Evolutionary conservation across 495 filamentous ascomycete species (phyloP).

Genomic region (Penicillium longicatenatum): DNA sequence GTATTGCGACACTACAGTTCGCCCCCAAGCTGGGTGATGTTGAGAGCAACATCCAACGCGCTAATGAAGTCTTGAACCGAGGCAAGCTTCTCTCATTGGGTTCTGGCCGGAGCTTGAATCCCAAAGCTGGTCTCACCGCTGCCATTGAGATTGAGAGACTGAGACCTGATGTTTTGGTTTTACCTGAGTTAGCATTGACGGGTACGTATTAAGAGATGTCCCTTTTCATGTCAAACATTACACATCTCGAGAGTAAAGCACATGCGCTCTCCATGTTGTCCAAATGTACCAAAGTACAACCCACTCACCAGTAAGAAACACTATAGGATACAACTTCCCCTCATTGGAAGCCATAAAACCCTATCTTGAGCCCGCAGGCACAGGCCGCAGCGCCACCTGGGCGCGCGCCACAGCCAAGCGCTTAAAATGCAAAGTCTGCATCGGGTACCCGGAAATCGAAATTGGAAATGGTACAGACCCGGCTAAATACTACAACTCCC

Average conservation of each 20-base stretch:
- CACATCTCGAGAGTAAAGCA: not conserved
- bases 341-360: constrained; percentile 75
- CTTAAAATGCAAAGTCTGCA: constrained; percentile 76
- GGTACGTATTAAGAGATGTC: constrained; percentile 62
- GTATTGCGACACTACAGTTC: constrained; percentile 82
- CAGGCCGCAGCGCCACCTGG: constrained; percentile 79
- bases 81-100: constrained; percentile 21
- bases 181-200: constrained; percentile 88
- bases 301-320: not conserved
- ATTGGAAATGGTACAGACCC: constrained; percentile 7
- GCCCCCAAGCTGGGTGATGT: constrained; percentile 72
- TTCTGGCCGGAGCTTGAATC: not conserved
- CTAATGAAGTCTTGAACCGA: constrained; percentile 67
- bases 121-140: not conserved
- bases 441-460: constrained; percentile 83
- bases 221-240: too few relatives aligned
- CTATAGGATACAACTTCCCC: constrained; percentile 87
- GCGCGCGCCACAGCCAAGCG: constrained; percentile 71
- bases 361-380: constrained; percentile 74
- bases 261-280: not conserved
- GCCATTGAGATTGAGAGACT: constrained; percentile 30
- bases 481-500: constrained; percentile 73
- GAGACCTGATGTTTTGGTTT: constrained; percentile 62
- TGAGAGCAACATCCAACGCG: constrained; percentile 71
- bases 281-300: not conserved